These are phyloP conservation scores for Dactylellina parvicollis DNA, from an alignment of 2,329 filamentous ascomycete species.

Conservation along the genomic window DNA sequence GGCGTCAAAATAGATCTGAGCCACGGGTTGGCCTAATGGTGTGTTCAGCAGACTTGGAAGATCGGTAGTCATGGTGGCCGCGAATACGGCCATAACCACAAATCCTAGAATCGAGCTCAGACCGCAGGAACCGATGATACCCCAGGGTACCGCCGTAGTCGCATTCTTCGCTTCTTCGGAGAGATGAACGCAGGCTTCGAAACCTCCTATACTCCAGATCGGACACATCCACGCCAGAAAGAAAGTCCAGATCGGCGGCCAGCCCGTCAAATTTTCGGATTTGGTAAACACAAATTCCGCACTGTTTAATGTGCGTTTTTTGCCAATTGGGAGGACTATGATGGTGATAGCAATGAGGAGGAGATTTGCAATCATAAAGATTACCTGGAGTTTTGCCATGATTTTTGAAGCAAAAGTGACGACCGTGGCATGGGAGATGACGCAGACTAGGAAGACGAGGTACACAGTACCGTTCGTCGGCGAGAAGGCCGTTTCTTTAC, in stretches of 20 bases:
- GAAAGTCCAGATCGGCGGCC: constrained; percentile 69
- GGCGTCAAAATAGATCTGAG: constrained; percentile 70
- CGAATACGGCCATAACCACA: constrained; percentile 69
- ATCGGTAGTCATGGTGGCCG: constrained; percentile 68
- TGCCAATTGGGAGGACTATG: constrained; percentile 68
- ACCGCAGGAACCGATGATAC: constrained; percentile 69
- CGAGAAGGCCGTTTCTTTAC: constrained; percentile 68
- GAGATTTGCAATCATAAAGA: constrained; percentile 68
- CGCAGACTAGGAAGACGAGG: constrained; percentile 67
- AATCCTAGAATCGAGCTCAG: constrained; percentile 69
- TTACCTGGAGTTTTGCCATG: constrained; percentile 70
- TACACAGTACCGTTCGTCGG: constrained; percentile 69
- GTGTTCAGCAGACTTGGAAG: constrained; percentile 65
- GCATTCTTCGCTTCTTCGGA: constrained; percentile 71
- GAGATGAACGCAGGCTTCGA: constrained; percentile 69
- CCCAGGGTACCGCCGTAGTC: constrained; percentile 69
- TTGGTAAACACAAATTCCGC: constrained; percentile 68
- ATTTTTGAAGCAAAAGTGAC: constrained; percentile 67
- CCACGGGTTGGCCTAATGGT: constrained; percentile 70
- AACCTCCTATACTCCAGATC: constrained; percentile 69
- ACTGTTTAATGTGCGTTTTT: constrained; percentile 61
- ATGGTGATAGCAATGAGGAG: constrained; percentile 68
- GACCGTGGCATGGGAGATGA: constrained; percentile 67
- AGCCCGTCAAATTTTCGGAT: constrained; percentile 68
- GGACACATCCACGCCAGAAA: constrained; percentile 71